Base-by-base conservation (phyloP, 1,284 basidiomycete species). In the Ceratobasidium sp. region DNA sequence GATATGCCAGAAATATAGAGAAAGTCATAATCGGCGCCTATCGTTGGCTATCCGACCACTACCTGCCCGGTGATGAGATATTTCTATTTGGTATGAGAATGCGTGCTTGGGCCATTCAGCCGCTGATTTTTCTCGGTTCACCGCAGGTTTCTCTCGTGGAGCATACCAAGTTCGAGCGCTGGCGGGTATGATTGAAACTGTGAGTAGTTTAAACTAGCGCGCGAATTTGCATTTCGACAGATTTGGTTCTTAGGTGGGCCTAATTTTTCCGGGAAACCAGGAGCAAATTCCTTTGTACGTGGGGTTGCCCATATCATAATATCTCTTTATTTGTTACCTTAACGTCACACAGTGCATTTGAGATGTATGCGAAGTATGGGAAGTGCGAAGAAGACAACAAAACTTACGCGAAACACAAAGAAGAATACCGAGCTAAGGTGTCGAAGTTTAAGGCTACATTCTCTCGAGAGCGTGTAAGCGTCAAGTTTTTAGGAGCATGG, bases 91-190 rank as follows among this genome's bases (percentile, higher is more conserved):
- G 74, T 74, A 75, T 13, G 58, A 18, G n/a, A n/a, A n/a, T n/a
- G n/a, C n/a, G n/a, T n/a, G n/a, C n/a, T n/a, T n/a, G n/a, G n/a
- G n/a, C n/a, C n/a, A n/a, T n/a, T n/a, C n/a, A n/a, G n/a, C n/a
- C n/a, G n/a, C n/a, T n/a, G n/a, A n/a, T n/a, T n/a, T n/a, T n/a
- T n/a, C n/a, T n/a, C n/a, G n/a, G n/a, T n/a, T n/a, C n/a, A n/a
- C n/a, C n/a, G n/a, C 54, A 85, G 85, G 85, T 11, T 85, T 85
- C 73, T 85, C 84, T 57, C 79, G 84, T 30, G 84, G 84, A 14
- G 84, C 84, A 26, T 85, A 84, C 75, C 84, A 85, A 78, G 83
- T 81, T 13, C 81, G 84, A 3, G 79, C 78, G 1, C 75, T 85
- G 1, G 82, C 84, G 0, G 83, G 76, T 0, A 85, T 85, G 84